Evolutionary conservation across 2,329 filamentous ascomycete genomes (phyloP).

Genomic region (Colletotrichum caudatum): DNA sequence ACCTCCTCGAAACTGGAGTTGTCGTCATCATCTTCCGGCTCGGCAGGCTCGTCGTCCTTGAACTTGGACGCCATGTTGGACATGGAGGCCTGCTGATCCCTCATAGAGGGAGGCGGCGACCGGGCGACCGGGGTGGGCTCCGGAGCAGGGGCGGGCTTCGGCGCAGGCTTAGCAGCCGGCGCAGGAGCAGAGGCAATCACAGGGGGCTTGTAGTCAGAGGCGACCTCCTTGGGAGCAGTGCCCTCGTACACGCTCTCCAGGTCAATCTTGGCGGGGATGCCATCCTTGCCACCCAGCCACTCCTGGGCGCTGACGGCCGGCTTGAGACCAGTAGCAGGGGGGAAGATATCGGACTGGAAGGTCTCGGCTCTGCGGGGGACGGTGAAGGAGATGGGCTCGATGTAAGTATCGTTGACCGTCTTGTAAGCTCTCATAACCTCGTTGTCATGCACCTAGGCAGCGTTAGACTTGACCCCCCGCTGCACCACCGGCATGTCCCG

Average conservation of each 20-base stretch:
- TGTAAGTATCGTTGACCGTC: conserved; percentile 93
- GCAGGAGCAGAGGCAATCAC: conserved; percentile 58
- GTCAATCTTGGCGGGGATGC: conserved; percentile 89
- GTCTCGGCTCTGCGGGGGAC: conserved; percentile 93
- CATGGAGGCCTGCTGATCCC: conserved; percentile 89
- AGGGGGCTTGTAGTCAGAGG: conserved; percentile 74
- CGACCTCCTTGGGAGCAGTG: conserved; percentile 80
- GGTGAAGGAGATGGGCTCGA: conserved; percentile 97
- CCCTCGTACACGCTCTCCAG: conserved; percentile 93
- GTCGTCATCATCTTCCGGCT: conserved; percentile 72
- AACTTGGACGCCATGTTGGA: conserved; percentile 87
- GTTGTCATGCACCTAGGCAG: conserved; percentile 83
- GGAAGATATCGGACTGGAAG: conserved; percentile 98
- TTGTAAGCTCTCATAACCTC: conserved; percentile 97
- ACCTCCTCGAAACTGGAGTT: conserved; percentile 90
- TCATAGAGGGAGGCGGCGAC: conserved; percentile 74
- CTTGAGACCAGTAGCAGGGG: conserved; percentile 83
- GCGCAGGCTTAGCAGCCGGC: conserved; percentile 59
- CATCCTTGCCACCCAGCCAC: conserved; percentile 89
- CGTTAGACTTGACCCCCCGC: conserved; percentile 43
- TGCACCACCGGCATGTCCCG: not conserved
- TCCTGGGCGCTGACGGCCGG: conserved; percentile 83
- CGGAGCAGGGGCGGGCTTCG: conserved; percentile 67
- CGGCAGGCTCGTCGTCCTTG: conserved; percentile 75
- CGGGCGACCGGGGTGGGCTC: conserved; percentile 54